Evolutionary conservation across 257 asterid genomes (phyloP), one percentile per base, ranked within the genome.

Genomic region (Euphrasia confusa): DNA sequence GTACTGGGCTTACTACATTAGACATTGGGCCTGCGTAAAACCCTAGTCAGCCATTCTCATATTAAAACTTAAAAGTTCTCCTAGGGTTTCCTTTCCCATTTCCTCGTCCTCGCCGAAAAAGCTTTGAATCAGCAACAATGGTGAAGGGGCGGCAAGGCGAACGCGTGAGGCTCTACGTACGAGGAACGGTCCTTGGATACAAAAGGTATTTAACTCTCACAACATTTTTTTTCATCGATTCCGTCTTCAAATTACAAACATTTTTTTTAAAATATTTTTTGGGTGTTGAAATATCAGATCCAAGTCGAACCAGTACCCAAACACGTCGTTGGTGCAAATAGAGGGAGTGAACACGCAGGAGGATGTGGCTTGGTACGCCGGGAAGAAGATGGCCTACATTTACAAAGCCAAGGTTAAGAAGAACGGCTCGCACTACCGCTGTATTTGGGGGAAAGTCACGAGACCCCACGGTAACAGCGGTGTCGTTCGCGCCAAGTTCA

Each of bases 391-490:
- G 81, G 88, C 84, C 2, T 84, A 84, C 79, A 74, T 84, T 71
- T 84, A 84, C 86, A 84, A 81, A 55, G 88, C 92, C 13, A 84
- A 45, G 17, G 52, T 45, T 13, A 45, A 45, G 52, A 45, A 45
- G 52, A 45, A 45, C 52, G 52, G 52, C 52, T 45, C 52, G 15
- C 52, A 45, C 52, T 45, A 45, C 52, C 52, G 52, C 4, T 81
- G 90, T 67, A 83, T 83, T 65, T 84, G 91, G 91, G 91, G 91
- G 0, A 84, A 81, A 66, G 86, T 84, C 10, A 47, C 80, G 4
- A 79, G 84, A 30, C 92, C 92, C 2, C 92, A 84, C 45, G 88
- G 92, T 8, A 84, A 84, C 81, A 81, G 92, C 28, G 92, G 92
- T 3, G 86, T 84, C 8, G 92, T 84, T 27, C 80, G 92, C 14